Evolutionary conservation across 2,329 filamentous ascomycete genomes (phyloP), one percentile per base, ranked within the genome.

Genomic region (Monilinia laxa): DNA sequence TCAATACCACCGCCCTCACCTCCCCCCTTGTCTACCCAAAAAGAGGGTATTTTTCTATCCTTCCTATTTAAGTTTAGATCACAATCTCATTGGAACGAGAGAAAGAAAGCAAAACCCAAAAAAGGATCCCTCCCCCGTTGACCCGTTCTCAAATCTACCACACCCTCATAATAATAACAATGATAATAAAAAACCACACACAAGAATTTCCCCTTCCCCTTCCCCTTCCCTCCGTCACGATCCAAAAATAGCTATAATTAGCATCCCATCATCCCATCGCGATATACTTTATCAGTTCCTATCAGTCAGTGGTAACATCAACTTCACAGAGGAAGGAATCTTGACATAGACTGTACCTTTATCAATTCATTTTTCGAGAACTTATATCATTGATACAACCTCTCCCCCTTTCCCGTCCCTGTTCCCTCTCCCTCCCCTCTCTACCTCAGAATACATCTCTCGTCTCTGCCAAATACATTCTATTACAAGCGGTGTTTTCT

Each of bases 231-330:
- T 53, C 25, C 35, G 52, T 64, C 62, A 64, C 62, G 38, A 57
- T 64, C 53, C 53, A 57, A 64, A 57, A 57, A 64, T 57, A 64
- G 53, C 62, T 64, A 64, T 64, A 64, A 57, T 64, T 64, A 64
- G 62, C 53, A 64, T 47, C 62, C 23, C 45, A 63, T 35, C 53
- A 64, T 47, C 62, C 40, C 47, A 64, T 47, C 57, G 45, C 28
- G 57, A 60, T 38, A 42, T 38, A 45, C 62, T 57, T 25, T 64
- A 56, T 64, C 62, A 47, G 62, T 64, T 49, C 62, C 62, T 57
- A 64, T 64, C 62, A 64, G 62, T 64, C 52, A 57, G 62, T 64
- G 47, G 49, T 55, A 42, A 42, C 12, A 35, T 16, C 18, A 47
- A 18, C 62, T 23, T 56, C 62, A 35, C 4, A 5, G 18, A n/a